Conservation (phyloP, 2,329 filamentous ascomycete genomes). For the Cladophialophora chaetospira region DNA sequence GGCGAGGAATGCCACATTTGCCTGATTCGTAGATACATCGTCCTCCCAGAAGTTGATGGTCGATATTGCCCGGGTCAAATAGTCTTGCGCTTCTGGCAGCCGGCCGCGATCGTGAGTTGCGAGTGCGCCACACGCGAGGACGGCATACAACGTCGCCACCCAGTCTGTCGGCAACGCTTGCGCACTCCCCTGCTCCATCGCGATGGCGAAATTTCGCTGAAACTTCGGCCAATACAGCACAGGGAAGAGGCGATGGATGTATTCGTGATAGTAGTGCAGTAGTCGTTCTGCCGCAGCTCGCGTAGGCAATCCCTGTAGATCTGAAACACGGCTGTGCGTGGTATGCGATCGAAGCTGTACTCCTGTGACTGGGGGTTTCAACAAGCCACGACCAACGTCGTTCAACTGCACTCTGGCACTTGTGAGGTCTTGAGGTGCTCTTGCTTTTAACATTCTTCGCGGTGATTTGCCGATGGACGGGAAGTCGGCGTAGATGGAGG, state of each 20-base stretch:
- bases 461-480: slow-evolving; percentile 69
- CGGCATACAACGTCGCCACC: slow-evolving; percentile 77
- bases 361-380: slow-evolving; percentile 64
- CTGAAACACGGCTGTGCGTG: slow-evolving; percentile 30
- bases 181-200: slow-evolving; percentile 69
- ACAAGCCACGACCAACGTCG: slow-evolving; percentile 73
- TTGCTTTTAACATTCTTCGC: slow-evolving; percentile 62
- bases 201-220: slow-evolving; percentile 69
- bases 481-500: slow-evolving; percentile 57
- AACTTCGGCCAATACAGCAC: slow-evolving; percentile 89
- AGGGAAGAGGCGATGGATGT: slow-evolving; percentile 78
- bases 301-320: slow-evolving; percentile 68
- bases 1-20: slow-evolving; percentile 69
- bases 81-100: slow-evolving; percentile 57
- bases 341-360: slow-evolving; percentile 46
- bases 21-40: slow-evolving; percentile 73
- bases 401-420: slow-evolving; percentile 72
- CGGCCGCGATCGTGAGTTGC: slow-evolving; percentile 59
- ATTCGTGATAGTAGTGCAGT: slow-evolving; percentile 72
- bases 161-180: slow-evolving; percentile 67
- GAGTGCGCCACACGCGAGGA: slow-evolving; percentile 79
- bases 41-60: slow-evolving; percentile 82
- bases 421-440: slow-evolving; percentile 68
- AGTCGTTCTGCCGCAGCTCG: slow-evolving; percentile 71
- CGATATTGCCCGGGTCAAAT: slow-evolving; percentile 69